phyloP scores from a whole-genome alignment of 2,329 filamentous ascomycete species.

The Thermothelomyces thermophilus region DNA sequence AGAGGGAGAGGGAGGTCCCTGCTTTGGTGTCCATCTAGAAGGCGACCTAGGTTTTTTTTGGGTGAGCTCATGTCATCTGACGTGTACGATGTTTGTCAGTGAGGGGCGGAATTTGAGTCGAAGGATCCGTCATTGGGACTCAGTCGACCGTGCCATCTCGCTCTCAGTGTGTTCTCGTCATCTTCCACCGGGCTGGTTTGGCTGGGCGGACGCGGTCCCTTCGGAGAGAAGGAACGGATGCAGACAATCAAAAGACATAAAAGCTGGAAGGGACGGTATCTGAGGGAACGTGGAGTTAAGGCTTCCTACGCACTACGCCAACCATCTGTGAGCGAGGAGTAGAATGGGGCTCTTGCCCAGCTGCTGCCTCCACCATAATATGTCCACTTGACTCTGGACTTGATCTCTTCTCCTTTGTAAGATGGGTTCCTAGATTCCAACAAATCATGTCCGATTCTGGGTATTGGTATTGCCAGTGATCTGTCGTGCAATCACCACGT shows the following conservation, averaged over 20 bases:
- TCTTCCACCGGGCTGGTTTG: slow-evolving; percentile 4
- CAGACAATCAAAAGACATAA: background rate
- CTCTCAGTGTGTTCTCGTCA: slow-evolving; percentile 5
- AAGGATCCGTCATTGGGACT: background rate
- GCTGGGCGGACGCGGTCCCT: background rate
- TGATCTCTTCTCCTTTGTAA: slow-evolving; percentile 7
- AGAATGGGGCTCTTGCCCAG: background rate
- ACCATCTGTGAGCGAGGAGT: background rate
- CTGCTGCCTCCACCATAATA: background rate
- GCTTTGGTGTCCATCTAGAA: background rate
- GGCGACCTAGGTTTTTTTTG: background rate
- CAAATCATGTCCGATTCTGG: no score
- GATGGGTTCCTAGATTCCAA: background rate
- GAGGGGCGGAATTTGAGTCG: no score
- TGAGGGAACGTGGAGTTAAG: background rate
- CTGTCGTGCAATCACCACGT: no score
- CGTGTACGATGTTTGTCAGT: slow-evolving; percentile 13
- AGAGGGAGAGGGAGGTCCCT: background rate
- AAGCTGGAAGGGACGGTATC: background rate
- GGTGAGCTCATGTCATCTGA: slow-evolving; percentile 5
- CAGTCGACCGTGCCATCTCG: slow-evolving; percentile 7
- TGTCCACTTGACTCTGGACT: background rate
- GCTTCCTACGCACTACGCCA: background rate
- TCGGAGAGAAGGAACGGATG: background rate
- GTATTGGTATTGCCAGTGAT: no score